A percentile compares a stretch with the other conserved stretches of the same genome.
phyloP scores from a whole-genome alignment of 805 yeast species.

The Blastobotrys parvus region DNA sequence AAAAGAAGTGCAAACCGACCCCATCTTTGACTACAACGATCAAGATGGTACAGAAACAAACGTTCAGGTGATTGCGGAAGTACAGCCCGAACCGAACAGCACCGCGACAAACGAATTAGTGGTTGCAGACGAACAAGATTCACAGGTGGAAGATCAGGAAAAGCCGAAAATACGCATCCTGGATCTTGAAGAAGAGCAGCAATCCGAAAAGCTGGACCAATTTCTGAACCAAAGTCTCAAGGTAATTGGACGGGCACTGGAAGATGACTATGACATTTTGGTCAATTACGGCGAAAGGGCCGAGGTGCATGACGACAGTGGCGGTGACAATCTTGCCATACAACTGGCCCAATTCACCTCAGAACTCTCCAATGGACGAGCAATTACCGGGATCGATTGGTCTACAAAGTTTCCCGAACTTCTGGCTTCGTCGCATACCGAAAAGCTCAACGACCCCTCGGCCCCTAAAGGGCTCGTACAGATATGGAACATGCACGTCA shows the following conservation, averaged over 20 bases:
- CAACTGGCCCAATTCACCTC: constrained; percentile 18
- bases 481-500: constrained; percentile 31
- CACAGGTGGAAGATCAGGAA: constrained; percentile 1
- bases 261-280: constrained; percentile 24
- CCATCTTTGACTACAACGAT: not conserved
- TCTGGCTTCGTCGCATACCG: constrained; percentile 27
- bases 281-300: constrained; percentile 20
- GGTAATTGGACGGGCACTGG: constrained; percentile 26
- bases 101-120: not conserved
- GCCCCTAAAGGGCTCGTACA: constrained; percentile 26
- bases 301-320: constrained; percentile 3
- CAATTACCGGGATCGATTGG: constrained; percentile 30
- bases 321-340: constrained; percentile 3
- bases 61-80: constrained; percentile 4
- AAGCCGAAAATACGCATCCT: not conserved
- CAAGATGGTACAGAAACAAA: constrained; percentile 2
- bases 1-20: constrained; percentile 23
- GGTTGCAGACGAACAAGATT: not conserved
- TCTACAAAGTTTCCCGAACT: constrained; percentile 30
- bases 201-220: constrained; percentile 5
- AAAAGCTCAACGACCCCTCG: constrained; percentile 13
- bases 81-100: not conserved
- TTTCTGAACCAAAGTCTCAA: constrained; percentile 26
- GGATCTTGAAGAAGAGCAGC: not conserved
- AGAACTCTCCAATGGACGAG: constrained; percentile 18